Base-by-base conservation (phyloP, 1,284 basidiomycete species). In the Fomes fomentarius region DNA sequence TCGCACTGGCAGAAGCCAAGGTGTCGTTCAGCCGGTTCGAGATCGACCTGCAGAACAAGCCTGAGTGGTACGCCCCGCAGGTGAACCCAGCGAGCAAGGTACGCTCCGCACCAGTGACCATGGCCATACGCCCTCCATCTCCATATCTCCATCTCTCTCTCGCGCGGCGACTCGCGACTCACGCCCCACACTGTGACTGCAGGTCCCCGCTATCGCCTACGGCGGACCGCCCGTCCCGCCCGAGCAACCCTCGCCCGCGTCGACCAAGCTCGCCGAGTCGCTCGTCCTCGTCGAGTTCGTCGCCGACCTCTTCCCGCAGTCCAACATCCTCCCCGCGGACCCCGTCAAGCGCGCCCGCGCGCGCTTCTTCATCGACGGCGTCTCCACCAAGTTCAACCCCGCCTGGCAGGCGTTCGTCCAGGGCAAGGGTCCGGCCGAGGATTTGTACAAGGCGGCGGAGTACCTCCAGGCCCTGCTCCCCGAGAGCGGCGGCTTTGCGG, bases 201-300 rank as follows among this genome's bases (percentile, higher is more conserved):
- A 57, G 56, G 75, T 84, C 12, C 84, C 82, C 3, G 78, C 77
- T 0, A 66, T 84, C 35, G 72, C 81, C 0, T 84, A 82, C 48
- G 83, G 84, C 35, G 83, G 82, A 0, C 79, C 84, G 1, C 64
- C 72, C 22, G 74, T 74, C 6, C 65, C 75, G 11, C 76, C 80
- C 1, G 78, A 80, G 43, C 64, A 76, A 21, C 84, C 83, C 1
- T 81, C 82, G 2, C 76, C 80, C 0, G 76, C 82, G 19, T 83
- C 82, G 0, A 57, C 68, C 50, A 85, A 85, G 66, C 68, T 87
- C 49, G 74, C 80, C 21, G 85, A 88, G 61, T 85, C 82, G 1
- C 74, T 80, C 34, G 74, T 85, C 24, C 74, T 85, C 43, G 69
- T 87, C 50, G 83, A 86, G 63, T 83, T 86, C 69, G 61, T 85